Conservation (phyloP, 768 basidiomycete genomes). For the Thelephora ganbajun region DNA sequence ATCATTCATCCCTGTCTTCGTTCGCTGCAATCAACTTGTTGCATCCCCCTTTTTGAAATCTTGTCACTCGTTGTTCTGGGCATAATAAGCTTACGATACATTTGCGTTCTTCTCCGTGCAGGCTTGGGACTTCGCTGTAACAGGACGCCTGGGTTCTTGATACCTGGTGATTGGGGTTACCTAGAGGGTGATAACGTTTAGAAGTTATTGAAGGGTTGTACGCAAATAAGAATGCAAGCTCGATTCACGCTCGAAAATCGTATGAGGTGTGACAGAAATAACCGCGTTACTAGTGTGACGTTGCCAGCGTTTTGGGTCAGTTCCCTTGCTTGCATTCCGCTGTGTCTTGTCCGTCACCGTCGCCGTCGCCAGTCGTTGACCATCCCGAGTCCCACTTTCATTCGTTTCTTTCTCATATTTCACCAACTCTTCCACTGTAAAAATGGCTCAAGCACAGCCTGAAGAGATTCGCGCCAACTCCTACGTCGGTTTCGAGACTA, state of each 20-base stretch:
- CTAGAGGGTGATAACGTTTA: background rate
- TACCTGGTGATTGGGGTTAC: background rate
- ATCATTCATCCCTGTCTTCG: background rate
- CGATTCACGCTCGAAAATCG: too few relatives aligned
- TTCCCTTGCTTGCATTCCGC: too few relatives aligned
- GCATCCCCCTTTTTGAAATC: too few relatives aligned
- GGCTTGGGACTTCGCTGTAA: background rate
- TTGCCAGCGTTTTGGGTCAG: too few relatives aligned
- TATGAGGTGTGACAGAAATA: too few relatives aligned
- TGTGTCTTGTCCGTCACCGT: too few relatives aligned
- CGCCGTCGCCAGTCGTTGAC: too few relatives aligned
- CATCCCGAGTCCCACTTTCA: background rate
- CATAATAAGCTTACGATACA: too few relatives aligned
- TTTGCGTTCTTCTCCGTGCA: background rate
- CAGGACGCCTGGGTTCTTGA: background rate
- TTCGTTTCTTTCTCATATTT: background rate
- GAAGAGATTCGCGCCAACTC: conserved; percentile 83
- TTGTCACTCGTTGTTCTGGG: too few relatives aligned
- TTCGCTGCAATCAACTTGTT: too few relatives aligned
- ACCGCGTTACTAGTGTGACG: too few relatives aligned
- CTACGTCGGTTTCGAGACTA: conserved; percentile 97
- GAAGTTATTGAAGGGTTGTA: background rate
- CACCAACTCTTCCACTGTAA: background rate
- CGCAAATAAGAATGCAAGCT: background rate
- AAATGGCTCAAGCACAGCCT: conserved; percentile 3